Base-by-base conservation (phyloP, 768 basidiomycete species). In the Suillus sp. region DNA sequence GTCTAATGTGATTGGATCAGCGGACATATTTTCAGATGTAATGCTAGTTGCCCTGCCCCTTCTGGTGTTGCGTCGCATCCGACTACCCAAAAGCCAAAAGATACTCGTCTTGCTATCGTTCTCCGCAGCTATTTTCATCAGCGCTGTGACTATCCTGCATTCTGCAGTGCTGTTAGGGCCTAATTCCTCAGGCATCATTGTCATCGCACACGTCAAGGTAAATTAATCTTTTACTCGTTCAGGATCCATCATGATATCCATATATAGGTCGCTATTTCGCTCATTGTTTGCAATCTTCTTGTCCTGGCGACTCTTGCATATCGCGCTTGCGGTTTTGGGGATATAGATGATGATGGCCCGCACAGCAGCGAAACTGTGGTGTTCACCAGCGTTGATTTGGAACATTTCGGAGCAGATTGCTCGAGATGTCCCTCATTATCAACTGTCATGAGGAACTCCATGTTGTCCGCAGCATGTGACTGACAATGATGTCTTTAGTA, bases 201-300 rank as follows among this genome's bases (percentile, higher is more conserved):
- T 74, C 37, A 62, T 66, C n/a, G 71, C 59, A 22, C 67, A 74
- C 11, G 61, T 73, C 63, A 72, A 72, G 53, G 64, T 65, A 45
- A 48, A 54, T n/a, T n/a, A 13, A 54, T 48, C 35, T 13, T 14
- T 13, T 22, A 22, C n/a, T 35, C 13, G 4, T 30, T 14, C 47
- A 25, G 66, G 57, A 27, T 66, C 61, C 37, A 63, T 66, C 18
- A 37, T 25, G 30, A 13, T 40, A 34, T 27, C 47, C 60, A 2
- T 25, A 56, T 35, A 56, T 42, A 73, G 70, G 62, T 62, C 30
- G 70, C 69, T 32, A 51, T 71, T 54, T 65, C 70, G 8, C 35
- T 70, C 18, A 40, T 74, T 16, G 59, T 66, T 30, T 62, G 65
- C 38, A 61, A 71, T 47, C 59, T 75, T 30, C 67, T 70, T 20